These are phyloP conservation scores for Barnettozyma populi DNA, from an alignment of 805 yeast genomes.

Conservation along the genomic window DNA sequence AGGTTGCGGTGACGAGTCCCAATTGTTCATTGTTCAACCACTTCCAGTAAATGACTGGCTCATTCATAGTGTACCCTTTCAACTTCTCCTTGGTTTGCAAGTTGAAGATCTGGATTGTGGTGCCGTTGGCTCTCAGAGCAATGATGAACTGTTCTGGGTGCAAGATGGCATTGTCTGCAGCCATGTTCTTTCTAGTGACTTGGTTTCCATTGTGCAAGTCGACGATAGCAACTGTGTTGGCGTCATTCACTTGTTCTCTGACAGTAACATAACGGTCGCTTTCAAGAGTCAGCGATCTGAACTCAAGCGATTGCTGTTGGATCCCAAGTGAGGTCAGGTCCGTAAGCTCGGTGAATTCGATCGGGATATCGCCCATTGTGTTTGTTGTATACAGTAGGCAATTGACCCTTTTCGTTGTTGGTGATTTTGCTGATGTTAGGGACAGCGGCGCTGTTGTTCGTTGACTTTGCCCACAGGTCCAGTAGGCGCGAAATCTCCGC, in stretches of 20 bases:
- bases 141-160: constrained; percentile 87
- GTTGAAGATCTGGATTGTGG: constrained; percentile 92
- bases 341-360: constrained; percentile 92
- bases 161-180: constrained; percentile 96
- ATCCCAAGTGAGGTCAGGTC: constrained; percentile 85
- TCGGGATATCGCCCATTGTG: constrained; percentile 71
- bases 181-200: constrained; percentile 86
- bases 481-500: constrained; percentile 3
- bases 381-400: background rate
- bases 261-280: constrained; percentile 86
- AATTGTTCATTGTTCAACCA: constrained; percentile 74
- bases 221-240: constrained; percentile 91
- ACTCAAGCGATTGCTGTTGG: constrained; percentile 78
- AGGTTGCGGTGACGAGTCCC: constrained; percentile 78
- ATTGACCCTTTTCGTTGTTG: background rate
- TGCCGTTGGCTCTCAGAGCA: constrained; percentile 92
- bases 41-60: constrained; percentile 92
- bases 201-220: constrained; percentile 75
- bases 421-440: background rate
- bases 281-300: constrained; percentile 90
- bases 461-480: background rate
- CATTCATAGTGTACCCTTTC: constrained; percentile 78
- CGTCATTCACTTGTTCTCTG: constrained; percentile 54
- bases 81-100: constrained; percentile 81
- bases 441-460: background rate